Conservation (phyloP, 1,284 basidiomycete genomes). For the Pseudozyma sp. region DNA sequence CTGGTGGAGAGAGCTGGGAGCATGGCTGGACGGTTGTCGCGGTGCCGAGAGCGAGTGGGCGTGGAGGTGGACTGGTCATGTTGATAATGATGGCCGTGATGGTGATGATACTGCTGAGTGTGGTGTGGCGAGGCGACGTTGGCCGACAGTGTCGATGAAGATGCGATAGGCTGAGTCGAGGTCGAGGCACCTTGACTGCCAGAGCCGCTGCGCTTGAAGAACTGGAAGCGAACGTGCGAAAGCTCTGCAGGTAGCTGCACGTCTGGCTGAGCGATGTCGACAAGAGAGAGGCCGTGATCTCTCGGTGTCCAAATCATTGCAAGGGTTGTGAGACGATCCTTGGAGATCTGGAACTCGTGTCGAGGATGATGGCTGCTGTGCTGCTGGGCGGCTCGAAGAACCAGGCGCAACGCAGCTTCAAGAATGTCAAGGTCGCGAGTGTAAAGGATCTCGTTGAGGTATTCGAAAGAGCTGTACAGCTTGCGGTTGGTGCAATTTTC, state of each 20-base stretch:
- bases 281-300: constrained; percentile 70
- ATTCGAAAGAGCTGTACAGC: constrained; percentile 96
- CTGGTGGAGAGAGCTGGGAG: constrained; percentile 33
- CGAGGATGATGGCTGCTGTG: constrained; percentile 74
- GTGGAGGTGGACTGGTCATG: constrained; percentile 27
- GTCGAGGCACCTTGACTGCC: constrained; percentile 13
- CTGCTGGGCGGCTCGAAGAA: constrained; percentile 92
- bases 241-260: constrained; percentile 64
- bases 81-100: constrained; percentile 8
- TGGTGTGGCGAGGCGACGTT: constrained; percentile 23
- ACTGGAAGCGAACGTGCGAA: constrained; percentile 70
- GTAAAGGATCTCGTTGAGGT: constrained; percentile 86
- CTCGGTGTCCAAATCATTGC: constrained; percentile 64
- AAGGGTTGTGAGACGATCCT: constrained; percentile 59
- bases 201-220: constrained; percentile 68
- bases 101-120: constrained; percentile 13
- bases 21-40: constrained; percentile 39
- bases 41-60: constrained; percentile 41
- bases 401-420: constrained; percentile 82
- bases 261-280: constrained; percentile 68
- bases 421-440: constrained; percentile 91
- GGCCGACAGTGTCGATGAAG: constrained; percentile 22
- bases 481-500: constrained; percentile 99
- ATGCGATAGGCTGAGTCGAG: constrained; percentile 17
- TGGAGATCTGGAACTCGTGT: constrained; percentile 58